Evolutionary conservation across 495 filamentous ascomycete species (phyloP).

Genomic region (Letharia lupina): DNA sequence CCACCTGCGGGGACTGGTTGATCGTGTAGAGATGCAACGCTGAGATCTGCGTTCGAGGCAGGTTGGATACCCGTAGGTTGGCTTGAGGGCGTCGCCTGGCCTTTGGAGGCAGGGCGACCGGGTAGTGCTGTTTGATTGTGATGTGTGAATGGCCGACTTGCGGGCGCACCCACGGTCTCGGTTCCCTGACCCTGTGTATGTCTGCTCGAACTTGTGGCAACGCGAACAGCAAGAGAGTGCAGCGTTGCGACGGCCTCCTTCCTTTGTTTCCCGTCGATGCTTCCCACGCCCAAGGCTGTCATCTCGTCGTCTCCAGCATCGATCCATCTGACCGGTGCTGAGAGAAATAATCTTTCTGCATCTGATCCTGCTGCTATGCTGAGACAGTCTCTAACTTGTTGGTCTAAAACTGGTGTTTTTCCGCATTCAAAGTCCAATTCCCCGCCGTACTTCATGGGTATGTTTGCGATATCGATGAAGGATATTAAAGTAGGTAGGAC

Average conservation of each 20-base stretch:
- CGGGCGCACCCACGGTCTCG: not conserved
- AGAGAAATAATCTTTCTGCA: constrained; percentile 6
- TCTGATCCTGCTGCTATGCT: constrained; percentile 4
- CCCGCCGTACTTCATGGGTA: constrained; percentile 78
- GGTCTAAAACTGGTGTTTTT: constrained; percentile 61
- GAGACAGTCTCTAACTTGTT: constrained; percentile 6
- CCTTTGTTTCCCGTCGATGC: constrained; percentile 12
- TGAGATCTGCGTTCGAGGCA: not conserved
- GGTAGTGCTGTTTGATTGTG: not conserved
- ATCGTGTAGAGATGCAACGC: not conserved
- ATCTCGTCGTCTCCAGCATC: constrained; percentile 11
- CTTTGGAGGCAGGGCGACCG: not conserved
- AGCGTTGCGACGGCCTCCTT: constrained; percentile 15
- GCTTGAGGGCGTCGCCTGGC: not conserved
- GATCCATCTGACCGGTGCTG: constrained; percentile 14
- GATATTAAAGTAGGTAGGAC: constrained; percentile 61
- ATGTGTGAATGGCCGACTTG: not conserved
- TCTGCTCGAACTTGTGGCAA: constrained; percentile 8
- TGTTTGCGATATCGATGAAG: constrained; percentile 70
- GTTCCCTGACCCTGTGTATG: not conserved
- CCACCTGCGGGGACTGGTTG: not conserved
- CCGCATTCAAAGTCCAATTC: constrained; percentile 72
- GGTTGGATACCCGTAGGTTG: not conserved
- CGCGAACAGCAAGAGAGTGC: constrained; percentile 9
- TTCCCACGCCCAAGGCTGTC: constrained; percentile 13